phyloP scores from a whole-genome alignment of 106 monocot species.

The Allium fistulosum region DNA sequence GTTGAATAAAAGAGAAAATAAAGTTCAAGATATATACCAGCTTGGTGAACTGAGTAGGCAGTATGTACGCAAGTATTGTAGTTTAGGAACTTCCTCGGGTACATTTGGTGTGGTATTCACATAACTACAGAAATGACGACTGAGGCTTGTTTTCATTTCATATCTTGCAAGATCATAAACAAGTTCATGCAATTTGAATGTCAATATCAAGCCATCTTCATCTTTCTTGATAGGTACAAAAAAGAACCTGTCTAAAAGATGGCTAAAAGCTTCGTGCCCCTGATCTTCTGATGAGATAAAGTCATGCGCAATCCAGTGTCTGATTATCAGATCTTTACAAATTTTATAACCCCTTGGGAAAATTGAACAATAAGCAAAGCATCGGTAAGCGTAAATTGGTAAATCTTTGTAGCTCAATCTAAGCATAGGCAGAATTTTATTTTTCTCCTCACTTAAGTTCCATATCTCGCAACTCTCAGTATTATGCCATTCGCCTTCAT shows the following conservation, averaged over 20 bases:
- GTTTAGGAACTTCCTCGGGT: not conserved
- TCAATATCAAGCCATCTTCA: not conserved
- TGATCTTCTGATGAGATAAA: not conserved
- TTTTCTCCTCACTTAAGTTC: not conserved
- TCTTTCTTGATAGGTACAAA: not conserved
- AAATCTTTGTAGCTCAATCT: conserved; percentile 8
- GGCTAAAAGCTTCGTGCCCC: not conserved
- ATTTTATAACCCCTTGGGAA: conserved; percentile 9
- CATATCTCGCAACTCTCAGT: not conserved
- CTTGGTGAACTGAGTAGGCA: not conserved
- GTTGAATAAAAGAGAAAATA: not conserved
- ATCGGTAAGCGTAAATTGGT: conserved; percentile 4
- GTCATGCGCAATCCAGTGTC: conserved; percentile 15
- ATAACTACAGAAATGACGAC: not conserved
- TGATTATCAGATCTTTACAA: conserved; percentile 4
- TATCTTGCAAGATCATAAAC: conserved; percentile 4
- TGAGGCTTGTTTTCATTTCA: not conserved
- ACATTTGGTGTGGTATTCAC: too few species aligned
- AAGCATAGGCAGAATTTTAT: conserved; percentile 2
- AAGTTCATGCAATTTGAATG: conserved; percentile 5
- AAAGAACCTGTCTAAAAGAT: conserved; percentile 2
- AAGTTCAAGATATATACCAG: not conserved
- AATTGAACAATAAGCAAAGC: conserved; percentile 12
- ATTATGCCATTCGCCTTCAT: too few species aligned
- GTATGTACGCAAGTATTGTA: not conserved